Evolutionary conservation across 331 rosid species (phyloP).

Genomic region (Malus hybrid): DNA sequence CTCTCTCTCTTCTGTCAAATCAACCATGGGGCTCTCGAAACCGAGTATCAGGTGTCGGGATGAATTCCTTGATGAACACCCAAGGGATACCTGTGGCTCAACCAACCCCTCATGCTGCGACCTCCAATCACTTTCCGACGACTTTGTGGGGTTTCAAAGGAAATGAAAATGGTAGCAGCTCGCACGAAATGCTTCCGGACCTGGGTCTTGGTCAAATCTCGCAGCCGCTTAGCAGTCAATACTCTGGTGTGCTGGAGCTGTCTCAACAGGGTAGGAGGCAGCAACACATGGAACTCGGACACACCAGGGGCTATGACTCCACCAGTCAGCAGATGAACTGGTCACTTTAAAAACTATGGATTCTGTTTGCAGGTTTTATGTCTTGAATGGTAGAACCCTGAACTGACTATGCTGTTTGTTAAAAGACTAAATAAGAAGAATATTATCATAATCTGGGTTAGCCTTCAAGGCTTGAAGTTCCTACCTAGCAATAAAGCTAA

Average conservation of each 20-base stretch:
- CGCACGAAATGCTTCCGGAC: constrained; percentile 39
- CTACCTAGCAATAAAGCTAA: no score
- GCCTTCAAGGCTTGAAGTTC: no score
- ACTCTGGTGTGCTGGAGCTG: constrained; percentile 41
- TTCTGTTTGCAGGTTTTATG: no score
- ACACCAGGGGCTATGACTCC: constrained; percentile 40
- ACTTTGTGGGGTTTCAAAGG: constrained; percentile 61
- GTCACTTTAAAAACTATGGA: constrained; percentile 46
- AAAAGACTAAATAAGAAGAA: no score
- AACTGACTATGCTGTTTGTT: no score
- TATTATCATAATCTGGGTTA: no score
- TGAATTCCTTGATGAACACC: constrained; percentile 44
- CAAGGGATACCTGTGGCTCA: constrained; percentile 43
- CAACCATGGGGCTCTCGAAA: constrained; percentile 76
- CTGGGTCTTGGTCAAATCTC: constrained; percentile 63
- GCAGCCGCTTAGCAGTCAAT: constrained; percentile 39
- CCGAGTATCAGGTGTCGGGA: constrained; percentile 47
- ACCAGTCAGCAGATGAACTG: constrained; percentile 49
- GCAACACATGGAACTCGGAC: constrained; percentile 49
- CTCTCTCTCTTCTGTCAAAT: constrained; percentile 99
- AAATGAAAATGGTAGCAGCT: constrained; percentile 38
- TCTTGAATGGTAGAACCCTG: no score
- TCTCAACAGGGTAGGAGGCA: constrained; percentile 64
- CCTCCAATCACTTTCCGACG: constrained; percentile 43
- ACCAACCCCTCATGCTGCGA: constrained; percentile 34